These are phyloP conservation scores for Lachnellula occidentalis DNA, from an alignment of 2,329 filamentous ascomycete species.

Conservation along the genomic window DNA sequence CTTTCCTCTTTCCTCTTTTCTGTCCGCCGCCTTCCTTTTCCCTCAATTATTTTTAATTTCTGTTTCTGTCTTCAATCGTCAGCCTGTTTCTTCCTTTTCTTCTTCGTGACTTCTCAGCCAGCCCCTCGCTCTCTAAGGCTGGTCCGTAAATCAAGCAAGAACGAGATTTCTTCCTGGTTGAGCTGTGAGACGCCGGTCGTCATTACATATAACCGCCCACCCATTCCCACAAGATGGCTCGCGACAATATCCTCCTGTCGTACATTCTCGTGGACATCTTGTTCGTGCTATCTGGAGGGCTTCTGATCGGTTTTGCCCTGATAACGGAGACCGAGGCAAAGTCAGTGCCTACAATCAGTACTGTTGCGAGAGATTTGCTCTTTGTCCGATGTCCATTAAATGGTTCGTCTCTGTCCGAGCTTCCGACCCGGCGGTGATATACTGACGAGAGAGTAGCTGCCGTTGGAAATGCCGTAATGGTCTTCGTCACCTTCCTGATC, in stretches of 20 bases:
- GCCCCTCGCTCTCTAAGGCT: constrained; percentile 1
- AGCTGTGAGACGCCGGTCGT: constrained; percentile 29
- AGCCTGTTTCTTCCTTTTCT: constrained; percentile 7
- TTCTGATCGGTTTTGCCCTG: constrained; percentile 49
- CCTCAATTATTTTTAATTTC: constrained; percentile 12
- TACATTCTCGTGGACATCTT: constrained; percentile 46
- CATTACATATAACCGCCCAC: constrained; percentile 10
- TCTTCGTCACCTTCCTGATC: constrained; percentile 64
- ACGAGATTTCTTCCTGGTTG: neutral
- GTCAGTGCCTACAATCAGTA: constrained; percentile 39
- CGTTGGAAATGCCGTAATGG: constrained; percentile 65
- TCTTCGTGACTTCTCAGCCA: constrained; percentile 10
- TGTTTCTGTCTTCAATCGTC: constrained; percentile 11
- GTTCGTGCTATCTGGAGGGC: constrained; percentile 45
- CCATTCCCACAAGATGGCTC: constrained; percentile 33
- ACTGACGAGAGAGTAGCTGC: constrained; percentile 44
- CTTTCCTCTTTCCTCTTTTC: constrained; percentile 15
- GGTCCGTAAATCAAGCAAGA: neutral
- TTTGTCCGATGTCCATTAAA: constrained; percentile 47
- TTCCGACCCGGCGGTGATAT: neutral
- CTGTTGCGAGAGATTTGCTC: constrained; percentile 46
- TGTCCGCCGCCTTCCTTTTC: constrained; percentile 7
- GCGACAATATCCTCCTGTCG: constrained; percentile 45
- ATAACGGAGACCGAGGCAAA: constrained; percentile 40
- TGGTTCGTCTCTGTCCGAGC: constrained; percentile 35